A percentile compares a stretch with the other conserved stretches of the same genome.
Evolutionary conservation across 371 early-diverging fungal species (phyloP).

Genomic region (Mortierella sp.): DNA sequence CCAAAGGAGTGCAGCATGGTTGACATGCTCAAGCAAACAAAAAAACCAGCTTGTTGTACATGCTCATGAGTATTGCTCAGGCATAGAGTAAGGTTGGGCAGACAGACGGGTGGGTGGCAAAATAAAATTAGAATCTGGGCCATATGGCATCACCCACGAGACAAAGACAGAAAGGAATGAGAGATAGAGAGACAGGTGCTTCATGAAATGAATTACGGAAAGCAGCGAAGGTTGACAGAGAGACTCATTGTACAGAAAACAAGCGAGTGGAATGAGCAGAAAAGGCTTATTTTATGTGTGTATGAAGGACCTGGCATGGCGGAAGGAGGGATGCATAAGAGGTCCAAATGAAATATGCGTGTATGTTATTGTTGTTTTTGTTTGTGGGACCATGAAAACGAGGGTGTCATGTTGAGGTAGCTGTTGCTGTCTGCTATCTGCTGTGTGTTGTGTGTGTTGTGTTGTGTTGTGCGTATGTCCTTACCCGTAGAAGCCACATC

Average conservation of each 20-base stretch:
- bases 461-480: not conserved
- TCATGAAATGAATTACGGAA: not conserved
- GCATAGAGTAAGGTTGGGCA: not conserved
- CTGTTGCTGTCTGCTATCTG: not conserved
- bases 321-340: not conserved
- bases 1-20: constrained; percentile 2
- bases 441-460: not conserved
- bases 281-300: not conserved
- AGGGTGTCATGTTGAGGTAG: not conserved
- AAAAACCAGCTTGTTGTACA: not conserved
- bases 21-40: constrained; percentile 6
- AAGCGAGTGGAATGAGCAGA: not conserved
- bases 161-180: not conserved
- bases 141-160: constrained; percentile 6
- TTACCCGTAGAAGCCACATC: constrained; percentile 79
- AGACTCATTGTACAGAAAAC: not conserved
- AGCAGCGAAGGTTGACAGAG: not conserved
- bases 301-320: not conserved
- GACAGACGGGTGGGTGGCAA: not conserved
- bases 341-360: not conserved
- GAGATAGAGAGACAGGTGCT: too few species aligned
- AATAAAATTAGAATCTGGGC: constrained; percentile 4
- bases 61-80: not conserved
- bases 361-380: not conserved
- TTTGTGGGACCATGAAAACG: not conserved